Conservation (phyloP, 2,329 filamentous ascomycete species). For the Ophiostoma triangulosporum region DNA sequence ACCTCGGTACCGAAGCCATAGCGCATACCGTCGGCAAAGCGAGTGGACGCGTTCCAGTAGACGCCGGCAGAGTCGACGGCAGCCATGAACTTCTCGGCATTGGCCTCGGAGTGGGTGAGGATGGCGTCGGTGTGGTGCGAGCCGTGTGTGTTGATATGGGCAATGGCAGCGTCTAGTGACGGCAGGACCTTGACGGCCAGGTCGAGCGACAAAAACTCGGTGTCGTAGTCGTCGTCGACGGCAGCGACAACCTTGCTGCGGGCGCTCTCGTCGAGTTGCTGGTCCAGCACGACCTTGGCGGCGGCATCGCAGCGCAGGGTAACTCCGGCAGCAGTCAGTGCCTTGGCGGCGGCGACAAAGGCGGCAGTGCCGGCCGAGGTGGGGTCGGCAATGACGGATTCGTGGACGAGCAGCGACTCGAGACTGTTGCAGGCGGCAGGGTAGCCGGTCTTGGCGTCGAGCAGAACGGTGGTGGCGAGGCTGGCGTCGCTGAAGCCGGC, state of each 20-base stretch:
- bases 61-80: constrained; percentile 80
- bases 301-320: constrained; percentile 62
- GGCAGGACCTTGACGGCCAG: constrained; percentile 73
- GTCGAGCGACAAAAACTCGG: constrained; percentile 76
- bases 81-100: constrained; percentile 72
- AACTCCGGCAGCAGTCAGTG: constrained; percentile 64
- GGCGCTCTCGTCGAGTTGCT: constrained; percentile 8
- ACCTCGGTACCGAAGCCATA: constrained; percentile 98
- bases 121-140: constrained; percentile 93
- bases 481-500: constrained; percentile 45
- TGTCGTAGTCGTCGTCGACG: constrained; percentile 60
- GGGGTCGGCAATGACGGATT: constrained; percentile 41
- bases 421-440: constrained; percentile 89
- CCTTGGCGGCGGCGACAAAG: constrained; percentile 53
- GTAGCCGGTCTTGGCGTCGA: constrained; percentile 90
- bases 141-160: constrained; percentile 83
- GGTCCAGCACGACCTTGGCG: constrained; percentile 50
- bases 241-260: constrained; percentile 46
- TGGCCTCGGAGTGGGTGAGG: constrained; percentile 52
- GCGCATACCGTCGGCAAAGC: constrained; percentile 91
- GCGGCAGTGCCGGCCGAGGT: constrained; percentile 33
- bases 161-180: constrained; percentile 55
- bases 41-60: constrained; percentile 93
- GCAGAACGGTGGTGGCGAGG: constrained; percentile 61
- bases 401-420: constrained; percentile 83